These are phyloP conservation scores for Aspergillus taichungensis DNA, from an alignment of 495 filamentous ascomycete genomes.

Conservation along the genomic window DNA sequence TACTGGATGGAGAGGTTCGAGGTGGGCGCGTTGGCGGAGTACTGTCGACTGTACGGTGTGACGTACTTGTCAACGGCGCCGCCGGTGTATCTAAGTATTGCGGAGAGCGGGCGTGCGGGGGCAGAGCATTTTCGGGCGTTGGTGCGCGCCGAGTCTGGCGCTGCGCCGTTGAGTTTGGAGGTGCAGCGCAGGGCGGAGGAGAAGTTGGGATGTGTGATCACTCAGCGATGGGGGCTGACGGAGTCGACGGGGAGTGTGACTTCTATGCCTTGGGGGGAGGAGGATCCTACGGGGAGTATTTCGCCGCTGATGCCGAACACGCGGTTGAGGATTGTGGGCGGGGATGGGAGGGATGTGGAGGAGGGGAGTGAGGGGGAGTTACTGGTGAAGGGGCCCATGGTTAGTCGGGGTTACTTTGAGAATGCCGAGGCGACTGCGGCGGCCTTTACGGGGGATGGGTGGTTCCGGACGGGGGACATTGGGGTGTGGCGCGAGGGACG, in stretches of 20 bases:
- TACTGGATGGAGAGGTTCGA: constrained; percentile 13
- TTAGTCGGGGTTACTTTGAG: constrained; percentile 68
- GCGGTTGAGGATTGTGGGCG: constrained; percentile 8
- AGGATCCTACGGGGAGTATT: constrained; percentile 9
- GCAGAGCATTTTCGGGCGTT: constrained; percentile 9
- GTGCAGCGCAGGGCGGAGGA: constrained; percentile 9
- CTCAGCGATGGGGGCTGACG: constrained; percentile 12
- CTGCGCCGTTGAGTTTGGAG: constrained; percentile 7
- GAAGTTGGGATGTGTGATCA: constrained; percentile 11
- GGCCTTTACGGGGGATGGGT: constrained; percentile 63
- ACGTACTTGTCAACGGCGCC: constrained; percentile 11
- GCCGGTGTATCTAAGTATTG: constrained; percentile 9
- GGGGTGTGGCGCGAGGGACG: constrained; percentile 55
- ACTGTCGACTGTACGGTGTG: constrained; percentile 7
- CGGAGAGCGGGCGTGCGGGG: constrained; percentile 3
- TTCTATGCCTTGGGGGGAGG: constrained; percentile 10
- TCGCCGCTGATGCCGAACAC: constrained; percentile 9
- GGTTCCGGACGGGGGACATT: constrained; percentile 85
- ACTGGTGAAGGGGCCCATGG: constrained; percentile 10
- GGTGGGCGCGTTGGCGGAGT: constrained; percentile 9
- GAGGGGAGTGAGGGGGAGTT: constrained; percentile 8
- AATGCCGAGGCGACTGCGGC: constrained; percentile 66
- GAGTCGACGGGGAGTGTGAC: constrained; percentile 13
- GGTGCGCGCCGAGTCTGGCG: constrained; percentile 10
- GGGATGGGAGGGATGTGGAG: constrained; percentile 2